Percentiles rank a stretch among this genome's conserved stretches.
phyloP scores from a whole-genome alignment of 2,329 filamentous ascomycete genomes.

The Xylariaceae sp. region DNA sequence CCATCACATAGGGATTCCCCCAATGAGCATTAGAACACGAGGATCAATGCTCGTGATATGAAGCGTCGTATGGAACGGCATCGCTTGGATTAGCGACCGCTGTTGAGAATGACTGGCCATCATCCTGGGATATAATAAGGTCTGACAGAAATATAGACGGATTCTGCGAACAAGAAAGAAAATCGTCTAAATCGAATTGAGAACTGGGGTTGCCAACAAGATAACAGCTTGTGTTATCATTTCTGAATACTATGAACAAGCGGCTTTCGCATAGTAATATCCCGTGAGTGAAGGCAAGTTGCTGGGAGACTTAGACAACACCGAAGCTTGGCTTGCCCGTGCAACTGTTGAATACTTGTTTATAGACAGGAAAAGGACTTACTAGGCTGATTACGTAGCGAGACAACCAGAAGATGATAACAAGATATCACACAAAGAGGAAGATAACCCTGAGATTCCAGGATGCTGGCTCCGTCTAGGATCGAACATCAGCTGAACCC shows the following conservation, averaged over 20 bases:
- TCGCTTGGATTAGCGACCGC: not conserved
- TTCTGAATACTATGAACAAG: not conserved
- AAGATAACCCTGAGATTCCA: not conserved
- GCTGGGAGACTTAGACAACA: not conserved
- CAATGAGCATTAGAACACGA: conserved; percentile 4
- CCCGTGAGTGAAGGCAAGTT: not conserved
- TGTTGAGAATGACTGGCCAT: not conserved
- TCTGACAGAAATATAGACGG: not conserved
- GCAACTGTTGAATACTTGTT: not conserved
- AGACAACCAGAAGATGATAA: not conserved
- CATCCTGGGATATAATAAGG: not conserved
- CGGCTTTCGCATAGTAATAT: not conserved
- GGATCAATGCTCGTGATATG: conserved; percentile 1
- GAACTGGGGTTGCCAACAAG: not conserved
- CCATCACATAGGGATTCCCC: not conserved
- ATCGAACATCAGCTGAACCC: not conserved
- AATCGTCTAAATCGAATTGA: not conserved
- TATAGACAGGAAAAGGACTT: not conserved
- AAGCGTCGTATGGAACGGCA: not conserved
- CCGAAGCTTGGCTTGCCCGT: not conserved
- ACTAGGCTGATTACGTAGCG: not conserved
- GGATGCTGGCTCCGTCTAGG: not conserved
- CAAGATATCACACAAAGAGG: not conserved
- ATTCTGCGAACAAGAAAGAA: not conserved
- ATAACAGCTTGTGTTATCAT: not conserved